Base-by-base conservation (phyloP, 352 stramenopile genomes). In the Pythium brassicae region DNA sequence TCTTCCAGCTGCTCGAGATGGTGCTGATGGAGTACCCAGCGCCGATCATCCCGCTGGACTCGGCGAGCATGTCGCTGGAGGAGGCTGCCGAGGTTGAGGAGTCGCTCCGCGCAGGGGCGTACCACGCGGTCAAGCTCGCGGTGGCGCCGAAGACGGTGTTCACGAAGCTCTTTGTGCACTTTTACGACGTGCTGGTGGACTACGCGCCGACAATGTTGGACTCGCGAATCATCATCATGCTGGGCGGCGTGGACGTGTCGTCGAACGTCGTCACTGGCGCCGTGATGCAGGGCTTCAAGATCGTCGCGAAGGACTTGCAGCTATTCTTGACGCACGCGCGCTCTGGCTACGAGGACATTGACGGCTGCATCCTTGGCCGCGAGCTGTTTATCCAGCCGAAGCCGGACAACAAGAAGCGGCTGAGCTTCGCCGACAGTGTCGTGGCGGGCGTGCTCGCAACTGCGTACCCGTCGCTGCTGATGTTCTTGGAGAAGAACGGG, bases 211-310 rank as follows among this genome's bases (percentile, higher is more conserved):
- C 69, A 19, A 74, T 65, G 7, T 52, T 92, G 44, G 65, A 67
- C 10, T 92, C 83, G 20, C 74, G 83, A n/a, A 59, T 86, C 10
- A 87, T 95, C 42, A 48, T 95, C 29, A 68, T 91, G 40, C 60
- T 94, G 9, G 84, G 84, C 5, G 90, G 83, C 23, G 65, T 92
- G 8, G 76, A 68, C 19, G 68, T 95, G 3, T 93, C 81, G 22
- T 94, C 86, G 2, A 95, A 95, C 63, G 76, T 95, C 6, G 86
- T 95, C 19, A 92, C 82, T 0, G 83, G 81, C 37, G 86, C 86
- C n/a, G 57, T 85, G 20, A 89, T 95, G 63, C 86, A 94, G 60
- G 86, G 86, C 8, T 95, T 92, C 62, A 94, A 95, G 58, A 85
- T 95, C 20, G 76, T 75, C 15, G 70, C 79, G 10, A 73, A 67